Base-by-base conservation (phyloP, 345 rosid genomes). In the Euphorbia tirucalli region DNA sequence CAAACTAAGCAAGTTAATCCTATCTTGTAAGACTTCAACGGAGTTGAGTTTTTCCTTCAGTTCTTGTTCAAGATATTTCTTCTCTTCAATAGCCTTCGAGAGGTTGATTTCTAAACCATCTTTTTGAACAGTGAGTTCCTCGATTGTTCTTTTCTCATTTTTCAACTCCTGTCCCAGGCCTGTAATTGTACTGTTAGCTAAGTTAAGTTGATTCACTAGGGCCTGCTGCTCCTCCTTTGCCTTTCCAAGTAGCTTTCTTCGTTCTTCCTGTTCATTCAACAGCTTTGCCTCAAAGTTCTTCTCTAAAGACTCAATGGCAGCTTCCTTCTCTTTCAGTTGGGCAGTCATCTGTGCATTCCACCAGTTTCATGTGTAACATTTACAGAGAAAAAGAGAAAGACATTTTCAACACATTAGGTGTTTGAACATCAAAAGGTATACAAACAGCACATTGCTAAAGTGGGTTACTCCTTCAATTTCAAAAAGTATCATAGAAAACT, bases 81-180 rank as follows among this genome's bases (percentile, higher is more conserved):
- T 86, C 30, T 85, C 89, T 81, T 84, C 90, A 69, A 71, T 80
- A 71, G 85, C 84, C 79, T 85, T 82, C 48, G 81, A 82, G 25
- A 92, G 84, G 64, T 50, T 78, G 63, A 31, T 71, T 70, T 83
- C 88, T 71, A 92, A 87, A 80, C 78, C 63, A 62, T 75, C 87
- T 32, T 83, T 83, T 83, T 85, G 86, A 77, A 37, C 60, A 69
- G 72, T 86, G 60, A 92, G 84, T 66, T 86, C 84, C 44, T 84
- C 88, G 15, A 86, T 70, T 68, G 74, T 49, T 74, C 59, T 86
- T 82, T 86, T 92, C 74, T 92, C 90, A 27, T 87, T 80, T 78
- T 78, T 83, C 50, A 92, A 87, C 86, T 92, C 97, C 75, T 75
- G 82, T 59, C 89, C 99, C 71, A 92, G 79, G 44, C 80, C 88